A percentile compares a stretch with the other conserved stretches of the same genome.
phyloP scores from a whole-genome alignment of 2,329 filamentous ascomycete genomes.

The Fusarium fracticaudum region DNA sequence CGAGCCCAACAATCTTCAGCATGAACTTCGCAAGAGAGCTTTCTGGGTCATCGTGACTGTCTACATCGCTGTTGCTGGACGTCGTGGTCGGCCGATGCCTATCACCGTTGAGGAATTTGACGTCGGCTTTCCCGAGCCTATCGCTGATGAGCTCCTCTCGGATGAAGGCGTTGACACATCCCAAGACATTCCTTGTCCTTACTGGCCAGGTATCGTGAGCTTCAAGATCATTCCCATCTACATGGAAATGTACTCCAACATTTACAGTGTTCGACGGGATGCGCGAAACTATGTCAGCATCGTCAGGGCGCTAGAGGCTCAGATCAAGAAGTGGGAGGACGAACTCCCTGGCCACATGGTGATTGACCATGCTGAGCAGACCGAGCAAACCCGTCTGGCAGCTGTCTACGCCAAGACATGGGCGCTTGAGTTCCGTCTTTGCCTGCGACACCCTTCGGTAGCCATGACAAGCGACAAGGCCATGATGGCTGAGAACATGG shows the following conservation, averaged over 20 bases:
- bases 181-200: conserved; percentile 69
- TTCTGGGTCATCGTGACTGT: conserved; percentile 79
- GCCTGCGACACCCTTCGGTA: conserved; percentile 69
- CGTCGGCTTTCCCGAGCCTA: conserved; percentile 76
- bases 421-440: conserved; percentile 66
- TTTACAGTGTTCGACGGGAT: conserved; percentile 76
- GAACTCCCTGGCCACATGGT: conserved; percentile 70
- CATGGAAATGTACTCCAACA: conserved; percentile 77
- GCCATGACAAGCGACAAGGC: conserved; percentile 63
- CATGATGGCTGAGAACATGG: conserved; percentile 69
- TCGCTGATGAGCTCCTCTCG: conserved; percentile 75
- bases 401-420: conserved; percentile 65
- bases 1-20: conserved; percentile 65
- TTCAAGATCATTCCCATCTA: conserved; percentile 73
- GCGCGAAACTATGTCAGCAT: conserved; percentile 70
- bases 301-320: conserved; percentile 72
- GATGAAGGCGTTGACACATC: conserved; percentile 70
- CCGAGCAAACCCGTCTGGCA: conserved; percentile 58
- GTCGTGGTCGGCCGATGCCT: conserved; percentile 80
- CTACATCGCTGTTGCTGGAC: conserved; percentile 75
- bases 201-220: conserved; percentile 71
- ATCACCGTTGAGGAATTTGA: conserved; percentile 80
- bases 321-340: conserved; percentile 70
- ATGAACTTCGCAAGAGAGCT: conserved; percentile 79
- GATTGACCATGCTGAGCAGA: conserved; percentile 53